Base-by-base conservation (phyloP, 2,329 filamentous ascomycete genomes). In the Raffaelea albimanens region DNA sequence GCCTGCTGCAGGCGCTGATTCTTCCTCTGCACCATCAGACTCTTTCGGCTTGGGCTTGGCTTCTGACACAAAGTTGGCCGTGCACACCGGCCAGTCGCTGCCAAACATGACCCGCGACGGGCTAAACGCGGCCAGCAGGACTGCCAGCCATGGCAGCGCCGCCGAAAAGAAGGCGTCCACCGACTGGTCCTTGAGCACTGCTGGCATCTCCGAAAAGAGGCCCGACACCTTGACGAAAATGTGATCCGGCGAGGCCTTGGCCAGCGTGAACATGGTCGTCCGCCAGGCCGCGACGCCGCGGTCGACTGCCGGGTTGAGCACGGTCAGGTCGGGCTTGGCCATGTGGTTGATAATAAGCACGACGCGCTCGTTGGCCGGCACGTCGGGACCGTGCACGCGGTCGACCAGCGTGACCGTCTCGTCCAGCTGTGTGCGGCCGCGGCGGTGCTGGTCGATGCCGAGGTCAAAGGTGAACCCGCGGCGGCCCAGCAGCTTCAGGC, bases 161-260 rank as follows among this genome's bases (percentile, higher is more conserved):
- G 73, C 73, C 52, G 75, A 68, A 54, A 87, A 80, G 48, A 88
- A 75, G 33, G 77, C 72, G 48, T 75, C 67, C 31, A 72, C 61
- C 10, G 72, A 62, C 22, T 71, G 67, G 21, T 59, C 61, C 56
- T 69, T 70, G 53, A 82, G 67, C 11, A 69, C 63, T 42, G 71
- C 70, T 3, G 80, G 74, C 65, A 96, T 81, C 66, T 95, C 87
- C 18, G 84, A 81, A 63, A 96, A 90, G 42, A 75, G 78, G 8
- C 91, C 91, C 0, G 85, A 91, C n/a, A 96, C 76, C 69, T 96
- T 95, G 76, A 96, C 86, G 68, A 85, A 94, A n/a, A 83, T 80
- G 44, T 71, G 75, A 18, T 43, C 29, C 5, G 52, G 52, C 43
- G 71, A 67, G 60, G 77, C 78, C 50, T 74, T 74, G 55, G 82